Evolutionary conservation across 176 grass and related monocot genomes (phyloP).

Genomic region (Bothriochloa decipiens): DNA sequence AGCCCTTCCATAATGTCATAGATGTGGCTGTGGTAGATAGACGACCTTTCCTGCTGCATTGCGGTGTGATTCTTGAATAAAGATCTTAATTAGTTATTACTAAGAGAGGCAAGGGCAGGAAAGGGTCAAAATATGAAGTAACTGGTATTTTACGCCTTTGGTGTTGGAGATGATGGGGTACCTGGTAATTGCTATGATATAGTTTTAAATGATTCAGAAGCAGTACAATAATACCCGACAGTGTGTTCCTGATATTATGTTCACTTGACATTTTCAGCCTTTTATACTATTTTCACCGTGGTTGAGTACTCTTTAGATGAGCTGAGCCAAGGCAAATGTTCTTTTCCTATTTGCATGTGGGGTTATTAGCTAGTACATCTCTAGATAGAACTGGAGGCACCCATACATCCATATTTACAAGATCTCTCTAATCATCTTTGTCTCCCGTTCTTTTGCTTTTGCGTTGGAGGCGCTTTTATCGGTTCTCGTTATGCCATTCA

Average conservation of each 20-base stretch:
- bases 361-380: too few relatives aligned
- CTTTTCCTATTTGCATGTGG: too few relatives aligned
- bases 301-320: too few relatives aligned
- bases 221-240: background rate
- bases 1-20: slow-evolving; percentile 65
- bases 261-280: background rate
- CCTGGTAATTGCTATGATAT: background rate
- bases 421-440: too few relatives aligned
- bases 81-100: slow-evolving; percentile 18
- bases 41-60: slow-evolving; percentile 13
- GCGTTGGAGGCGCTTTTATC: too few relatives aligned
- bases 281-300: too few relatives aligned
- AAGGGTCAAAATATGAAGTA: background rate
- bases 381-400: too few relatives aligned
- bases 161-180: background rate
- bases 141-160: background rate
- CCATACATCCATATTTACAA: too few relatives aligned
- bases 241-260: background rate
- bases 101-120: background rate
- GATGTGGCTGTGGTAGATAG: slow-evolving; percentile 21
- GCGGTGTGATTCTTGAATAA: slow-evolving; percentile 52
- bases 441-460: too few relatives aligned
- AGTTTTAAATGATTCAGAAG: background rate
- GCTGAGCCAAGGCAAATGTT: too few relatives aligned
- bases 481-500: too few relatives aligned